phyloP scores from a whole-genome alignment of 2,329 filamentous ascomycete species.

The Geoglossum cookeanum region DNA sequence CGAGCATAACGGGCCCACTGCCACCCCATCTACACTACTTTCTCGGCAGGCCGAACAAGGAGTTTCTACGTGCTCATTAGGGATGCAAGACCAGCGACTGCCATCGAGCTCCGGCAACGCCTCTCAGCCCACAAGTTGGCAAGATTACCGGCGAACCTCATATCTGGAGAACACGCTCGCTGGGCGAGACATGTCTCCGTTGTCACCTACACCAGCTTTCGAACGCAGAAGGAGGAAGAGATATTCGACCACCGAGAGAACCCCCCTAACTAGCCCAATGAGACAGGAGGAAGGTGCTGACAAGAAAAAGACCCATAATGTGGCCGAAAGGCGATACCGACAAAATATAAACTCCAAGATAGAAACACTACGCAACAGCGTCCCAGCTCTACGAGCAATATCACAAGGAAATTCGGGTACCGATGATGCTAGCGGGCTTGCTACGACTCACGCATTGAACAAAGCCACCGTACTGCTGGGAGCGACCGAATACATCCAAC shows the following conservation, averaged over 20 bases:
- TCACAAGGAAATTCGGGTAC: conserved; percentile 21
- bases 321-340: conserved; percentile 93
- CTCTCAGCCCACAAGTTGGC: too few species aligned
- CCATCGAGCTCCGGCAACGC: too few species aligned
- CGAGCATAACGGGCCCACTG: too few species aligned
- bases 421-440: conserved; percentile 59
- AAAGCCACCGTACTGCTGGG: conserved; percentile 95
- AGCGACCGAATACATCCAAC: conserved; percentile 87
- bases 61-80: too few species aligned
- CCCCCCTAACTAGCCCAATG: not conserved
- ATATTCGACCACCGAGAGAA: not conserved
- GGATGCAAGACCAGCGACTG: too few species aligned
- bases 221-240: not conserved
- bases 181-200: not conserved
- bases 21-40: too few species aligned
- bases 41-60: too few species aligned
- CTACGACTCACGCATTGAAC: conserved; percentile 79
- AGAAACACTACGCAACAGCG: conserved; percentile 72
- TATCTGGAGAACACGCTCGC: too few species aligned
- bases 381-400: conserved; percentile 75
- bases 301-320: conserved; percentile 79
- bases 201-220: not conserved
- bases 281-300: conserved; percentile 8
- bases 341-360: conserved; percentile 97
- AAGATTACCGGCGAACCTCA: too few species aligned